Evolutionary conservation across 306 rosid species (phyloP).

Genomic region (Sphenostylis stenocarpa): DNA sequence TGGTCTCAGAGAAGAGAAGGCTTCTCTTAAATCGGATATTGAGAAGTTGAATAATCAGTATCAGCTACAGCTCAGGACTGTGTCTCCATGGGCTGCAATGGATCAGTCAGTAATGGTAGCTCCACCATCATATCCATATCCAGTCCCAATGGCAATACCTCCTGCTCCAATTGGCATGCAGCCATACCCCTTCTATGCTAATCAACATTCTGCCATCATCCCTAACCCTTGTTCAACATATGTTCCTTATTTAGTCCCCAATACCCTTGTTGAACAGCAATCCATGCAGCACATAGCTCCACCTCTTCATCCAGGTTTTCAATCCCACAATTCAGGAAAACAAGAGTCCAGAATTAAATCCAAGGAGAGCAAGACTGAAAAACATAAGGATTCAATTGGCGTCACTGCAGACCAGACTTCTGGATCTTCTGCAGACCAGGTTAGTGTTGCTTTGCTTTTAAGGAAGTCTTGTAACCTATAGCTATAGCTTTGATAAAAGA

Average conservation of each 20-base stretch:
- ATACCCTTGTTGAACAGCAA: slow-evolving; percentile 65
- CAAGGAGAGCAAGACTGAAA: slow-evolving; percentile 57
- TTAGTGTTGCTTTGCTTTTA: slow-evolving; percentile 30
- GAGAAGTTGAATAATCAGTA: slow-evolving; percentile 74
- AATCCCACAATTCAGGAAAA: slow-evolving; percentile 47
- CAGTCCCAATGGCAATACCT: slow-evolving; percentile 70
- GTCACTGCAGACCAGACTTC: slow-evolving; percentile 75
- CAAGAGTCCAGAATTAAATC: slow-evolving; percentile 58
- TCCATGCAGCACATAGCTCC: slow-evolving; percentile 56
- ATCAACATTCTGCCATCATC: slow-evolving; percentile 67
- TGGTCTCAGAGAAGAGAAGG: slow-evolving; percentile 97
- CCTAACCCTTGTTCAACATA: slow-evolving; percentile 75
- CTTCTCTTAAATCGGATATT: slow-evolving; percentile 73
- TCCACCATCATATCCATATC: slow-evolving; percentile 82
- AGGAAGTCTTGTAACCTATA: slow-evolving; percentile 7
- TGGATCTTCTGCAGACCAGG: slow-evolving; percentile 77
- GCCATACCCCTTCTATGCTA: slow-evolving; percentile 67
- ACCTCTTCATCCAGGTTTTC: slow-evolving; percentile 51
- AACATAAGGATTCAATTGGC: slow-evolving; percentile 52
- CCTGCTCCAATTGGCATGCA: slow-evolving; percentile 73
- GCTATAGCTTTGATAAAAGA: slow-evolving; percentile 3
- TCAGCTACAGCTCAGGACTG: slow-evolving; percentile 75
- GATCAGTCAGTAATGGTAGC: slow-evolving; percentile 79
- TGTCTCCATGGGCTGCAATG: slow-evolving; percentile 80
- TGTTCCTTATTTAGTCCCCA: slow-evolving; percentile 66